These are phyloP conservation scores for Vaccinium myrtillus DNA, from an alignment of 148 eudicot genomes.

Conservation along the genomic window DNA sequence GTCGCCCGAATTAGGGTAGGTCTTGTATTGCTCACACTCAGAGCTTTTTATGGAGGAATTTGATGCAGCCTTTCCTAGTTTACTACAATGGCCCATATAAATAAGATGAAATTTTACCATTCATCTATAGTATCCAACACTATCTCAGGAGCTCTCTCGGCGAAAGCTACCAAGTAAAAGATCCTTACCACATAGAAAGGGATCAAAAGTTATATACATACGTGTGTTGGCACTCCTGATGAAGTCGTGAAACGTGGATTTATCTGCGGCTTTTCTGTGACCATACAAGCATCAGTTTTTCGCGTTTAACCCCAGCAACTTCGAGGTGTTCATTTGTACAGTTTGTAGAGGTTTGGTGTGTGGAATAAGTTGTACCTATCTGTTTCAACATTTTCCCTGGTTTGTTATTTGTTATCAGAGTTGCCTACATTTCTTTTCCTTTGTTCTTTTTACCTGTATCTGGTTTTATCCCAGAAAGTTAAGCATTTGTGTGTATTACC, in stretches of 20 bases:
- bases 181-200: background rate
- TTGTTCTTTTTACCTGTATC: background rate
- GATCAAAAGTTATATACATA: background rate
- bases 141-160: constrained; percentile 25
- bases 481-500: background rate
- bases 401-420: background rate
- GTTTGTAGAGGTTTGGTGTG: constrained; percentile 17
- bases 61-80: background rate
- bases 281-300: background rate
- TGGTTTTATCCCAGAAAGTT: background rate
- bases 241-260: background rate
- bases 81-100: background rate
- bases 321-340: background rate
- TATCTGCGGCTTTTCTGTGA: background rate
- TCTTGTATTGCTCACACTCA: background rate
- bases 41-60: background rate
- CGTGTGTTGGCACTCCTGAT: background rate
- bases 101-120: constrained; percentile 9
- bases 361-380: background rate
- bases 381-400: background rate
- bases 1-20: background rate
- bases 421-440: background rate
- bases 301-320: background rate
- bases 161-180: background rate
- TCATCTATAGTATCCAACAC: constrained; percentile 10